Evolutionary conservation across 1,284 basidiomycete species (phyloP), one percentile per base, ranked within the genome.

Genomic region (Heterobasidion annosum): DNA sequence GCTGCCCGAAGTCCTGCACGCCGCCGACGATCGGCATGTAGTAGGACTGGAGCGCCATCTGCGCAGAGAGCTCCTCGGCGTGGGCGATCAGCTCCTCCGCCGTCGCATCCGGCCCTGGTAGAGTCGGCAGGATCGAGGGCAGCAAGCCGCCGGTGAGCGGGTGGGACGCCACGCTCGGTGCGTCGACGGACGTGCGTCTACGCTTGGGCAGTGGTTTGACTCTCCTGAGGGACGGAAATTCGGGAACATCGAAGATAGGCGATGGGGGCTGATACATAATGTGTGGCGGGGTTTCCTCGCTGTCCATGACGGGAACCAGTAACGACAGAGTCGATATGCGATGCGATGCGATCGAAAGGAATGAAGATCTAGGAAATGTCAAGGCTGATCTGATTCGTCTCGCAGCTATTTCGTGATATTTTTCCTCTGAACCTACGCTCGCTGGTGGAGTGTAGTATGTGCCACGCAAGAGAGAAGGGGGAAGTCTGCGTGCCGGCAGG

Each of bases 181-280:
- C 62, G 55, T 64, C 62, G 49, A 60, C 62, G 16, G 70, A 68
- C 33, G 76, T 81, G 55, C 83, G 79, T 57, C 83, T 74, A 61
- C 87, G 79, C 69, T 88, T 88, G 42, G 87, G 88, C 49, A 90
- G 75, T 25, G 87, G 87, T 65, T 88, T 88, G 59, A 87, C 75
- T 59, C 81, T 73, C 59, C 86, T 73, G 57, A 82, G 70, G 34
- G 78, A 67, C 44, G 80, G 77, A 62, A 81, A 77, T 62, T 85
- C 82, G 59, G 80, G 76, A 54, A 74, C 70, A 69, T 83, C 82
- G 70, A 83, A 81, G 58, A 77, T 71, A 54, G 82, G 76, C 56
- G 81, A 78, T 63, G 76, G 68, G 58, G 70, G 69, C 61, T 72
- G 71, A 68, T 78, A 75, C 74, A 69, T 73, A 61, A 58, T 62